Base-by-base conservation (phyloP, 805 yeast species). In the Hanseniaspora thailandica region DNA sequence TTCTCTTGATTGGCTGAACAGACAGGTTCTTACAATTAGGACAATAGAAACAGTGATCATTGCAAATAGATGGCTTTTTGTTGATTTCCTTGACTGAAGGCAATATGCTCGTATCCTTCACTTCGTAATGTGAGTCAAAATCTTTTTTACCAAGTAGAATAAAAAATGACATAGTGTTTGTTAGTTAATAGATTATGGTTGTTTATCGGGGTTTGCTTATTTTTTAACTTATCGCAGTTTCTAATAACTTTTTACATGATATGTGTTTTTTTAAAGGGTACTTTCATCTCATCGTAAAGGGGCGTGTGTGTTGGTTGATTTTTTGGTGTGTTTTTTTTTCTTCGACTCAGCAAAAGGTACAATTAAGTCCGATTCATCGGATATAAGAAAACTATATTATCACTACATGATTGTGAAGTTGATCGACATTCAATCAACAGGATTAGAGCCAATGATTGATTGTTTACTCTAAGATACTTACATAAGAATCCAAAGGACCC, bases 1-100 rank as follows among this genome's bases (percentile, higher is more conserved):
- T 73, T 45, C 78, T 68, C 56, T 77, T 73, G 9, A 77, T 67
- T 0, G 82, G 78, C 50, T 66, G 63, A 3, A 77, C 84, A 26
- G 77, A 68, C 54, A 70, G 69, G 61, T 80, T 80, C 59, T 78
- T 81, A 57, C 85, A 80, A 56, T 76, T 72, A 19, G 80, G 78
- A 60, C 85, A 80, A 55, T 71, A 73, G 17, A 68, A 47, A 5
- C 61, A 55, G 23, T 57, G 54, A 47, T 61, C 59, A 31, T 58
- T 59, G 23, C 47, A 41, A 17, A 50, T 40, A 15, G 45, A 26
- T 19, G 54, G 54, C 10, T 34, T 50, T 6, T 35, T 17, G 6
- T 25, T 50, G 13, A 50, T 43, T 17, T 50, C 54, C 15, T 50
- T 43, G 2, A 22, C 5, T 1, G 46, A 23, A 17, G 51, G 47